Evolutionary conservation across 2,329 filamentous ascomycete species (phyloP).

Genomic region (Myriosclerotinia scirpicola): DNA sequence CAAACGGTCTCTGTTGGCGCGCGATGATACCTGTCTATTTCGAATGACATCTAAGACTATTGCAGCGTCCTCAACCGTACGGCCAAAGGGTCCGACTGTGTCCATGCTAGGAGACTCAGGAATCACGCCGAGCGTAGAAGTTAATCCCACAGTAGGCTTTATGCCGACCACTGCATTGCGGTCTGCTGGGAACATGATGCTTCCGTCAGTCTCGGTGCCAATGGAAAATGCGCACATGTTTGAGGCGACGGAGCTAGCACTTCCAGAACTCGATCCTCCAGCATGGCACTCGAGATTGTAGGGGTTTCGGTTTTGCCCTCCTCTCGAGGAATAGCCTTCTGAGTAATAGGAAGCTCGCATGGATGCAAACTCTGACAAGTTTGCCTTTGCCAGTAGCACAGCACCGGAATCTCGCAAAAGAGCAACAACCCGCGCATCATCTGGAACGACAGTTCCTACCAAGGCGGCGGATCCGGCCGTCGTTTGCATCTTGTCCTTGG

Average conservation of each 20-base stretch:
- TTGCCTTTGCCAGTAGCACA: no score
- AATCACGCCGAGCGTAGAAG: conserved; percentile 59
- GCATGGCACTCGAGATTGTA: neutral
- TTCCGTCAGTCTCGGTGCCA: conserved; percentile 49
- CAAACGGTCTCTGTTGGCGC: no score
- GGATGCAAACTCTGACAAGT: no score
- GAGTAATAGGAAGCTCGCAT: neutral
- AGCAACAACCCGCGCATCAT: no score
- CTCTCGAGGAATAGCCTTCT: neutral
- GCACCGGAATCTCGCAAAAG: no score
- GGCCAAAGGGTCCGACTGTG: neutral
- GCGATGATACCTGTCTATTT: neutral
- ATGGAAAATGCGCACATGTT: neutral
- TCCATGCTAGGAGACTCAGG: conserved; percentile 44
- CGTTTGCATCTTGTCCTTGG: no score
- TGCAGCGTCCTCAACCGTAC: neutral
- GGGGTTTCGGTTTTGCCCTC: neutral
- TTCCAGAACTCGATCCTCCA: neutral
- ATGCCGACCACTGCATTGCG: conserved; percentile 63
- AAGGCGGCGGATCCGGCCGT: no score
- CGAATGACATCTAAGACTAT: conserved; percentile 20
- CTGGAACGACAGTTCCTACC: no score
- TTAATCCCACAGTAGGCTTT: conserved; percentile 64
- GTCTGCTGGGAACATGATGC: conserved; percentile 55
- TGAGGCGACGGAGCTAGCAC: no score